A percentile compares a stretch with the other conserved stretches of the same genome.
These are phyloP conservation scores for Leucosporidium yakuticum DNA, from an alignment of 768 basidiomycete species.

Conservation along the genomic window DNA sequence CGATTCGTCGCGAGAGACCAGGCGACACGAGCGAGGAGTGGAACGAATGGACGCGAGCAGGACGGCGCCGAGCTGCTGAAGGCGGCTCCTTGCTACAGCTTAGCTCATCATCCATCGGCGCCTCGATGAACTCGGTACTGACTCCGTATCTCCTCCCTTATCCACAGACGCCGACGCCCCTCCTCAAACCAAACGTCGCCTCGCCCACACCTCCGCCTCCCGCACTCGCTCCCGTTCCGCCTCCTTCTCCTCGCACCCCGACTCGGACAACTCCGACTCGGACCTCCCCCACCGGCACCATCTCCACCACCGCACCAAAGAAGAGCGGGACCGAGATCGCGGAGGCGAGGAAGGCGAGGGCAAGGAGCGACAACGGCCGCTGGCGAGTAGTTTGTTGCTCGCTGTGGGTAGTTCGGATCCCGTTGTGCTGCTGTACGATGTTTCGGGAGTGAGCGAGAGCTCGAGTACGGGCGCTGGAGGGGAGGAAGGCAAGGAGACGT, in stretches of 20 bases:
- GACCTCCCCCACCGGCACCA: not conserved
- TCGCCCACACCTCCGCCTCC: not conserved
- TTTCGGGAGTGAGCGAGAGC: not conserved
- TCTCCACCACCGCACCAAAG: not conserved
- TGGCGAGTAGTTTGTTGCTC: not conserved
- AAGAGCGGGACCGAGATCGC: not conserved
- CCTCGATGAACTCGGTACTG: too few relatives aligned
- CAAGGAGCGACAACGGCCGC: too few relatives aligned
- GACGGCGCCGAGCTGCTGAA: too few relatives aligned
- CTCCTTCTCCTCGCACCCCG: constrained; percentile 1
- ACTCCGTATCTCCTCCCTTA: too few relatives aligned
- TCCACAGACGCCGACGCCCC: not conserved
- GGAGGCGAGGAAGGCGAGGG: not conserved
- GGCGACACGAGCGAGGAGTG: too few relatives aligned
- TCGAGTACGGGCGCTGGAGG: not conserved
- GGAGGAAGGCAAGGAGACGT: not conserved
- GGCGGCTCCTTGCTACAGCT: too few relatives aligned
- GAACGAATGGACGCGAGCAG: too few relatives aligned
- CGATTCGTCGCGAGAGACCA: not conserved
- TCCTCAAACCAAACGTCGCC: not conserved
- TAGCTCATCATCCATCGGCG: too few relatives aligned
- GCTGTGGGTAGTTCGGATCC: constrained; percentile 2
- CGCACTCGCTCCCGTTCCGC: not conserved
- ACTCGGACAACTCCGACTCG: not conserved
- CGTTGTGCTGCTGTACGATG: constrained; percentile 4